Base-by-base conservation (phyloP, 2,329 filamentous ascomycete genomes). In the Torrubiella hemipterigena region DNA sequence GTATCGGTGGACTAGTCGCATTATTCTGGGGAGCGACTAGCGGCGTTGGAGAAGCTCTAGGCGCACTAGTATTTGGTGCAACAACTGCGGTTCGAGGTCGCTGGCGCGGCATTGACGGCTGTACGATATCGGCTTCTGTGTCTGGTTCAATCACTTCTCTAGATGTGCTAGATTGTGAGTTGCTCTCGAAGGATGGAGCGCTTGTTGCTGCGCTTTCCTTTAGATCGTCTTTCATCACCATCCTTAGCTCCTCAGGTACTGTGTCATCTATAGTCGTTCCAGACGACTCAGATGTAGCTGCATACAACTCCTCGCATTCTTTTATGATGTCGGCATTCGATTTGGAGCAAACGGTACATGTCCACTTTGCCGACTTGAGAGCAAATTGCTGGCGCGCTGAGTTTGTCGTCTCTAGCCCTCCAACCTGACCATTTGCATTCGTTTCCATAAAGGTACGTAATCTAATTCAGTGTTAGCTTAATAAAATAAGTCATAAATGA, bases 391-490 rank as follows among this genome's bases (percentile, higher is more conserved):
- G 67, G 33, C 89, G 65, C 30, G 82, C 73, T 5, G 65, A 67
- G 13, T 79, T 76, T 17, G 63, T 72, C 4, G 79, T 79, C 42
- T 95, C 87, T 45, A 96, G 65, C 0, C 91, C 91, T 10, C 91
- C 91, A 2, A 98, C 64, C 61, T 96, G 91, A 1, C 91, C 91
- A 44, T 73, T 75, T 7, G 82, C 77, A 43, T 89, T 83, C 4
- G 81, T 87, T 52, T 93, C 86, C 86, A 98, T 96, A 55, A 95
- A 95, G 44, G 74, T 81, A 33, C 91, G 64, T 29, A 96, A 73
- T 11, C 59, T 63, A 26, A n/a, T n/a, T n/a, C 7, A 28, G 21
- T 12, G 23, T 11, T 32, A 29, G 6, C 31, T 11, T 15, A 6
- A 13, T 27, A 11, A 27, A 27, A 6, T 7, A 9, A 20, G 15